Evolutionary conservation across 768 basidiomycete species (phyloP).

Genomic region (Neoboletus subvelutipes): DNA sequence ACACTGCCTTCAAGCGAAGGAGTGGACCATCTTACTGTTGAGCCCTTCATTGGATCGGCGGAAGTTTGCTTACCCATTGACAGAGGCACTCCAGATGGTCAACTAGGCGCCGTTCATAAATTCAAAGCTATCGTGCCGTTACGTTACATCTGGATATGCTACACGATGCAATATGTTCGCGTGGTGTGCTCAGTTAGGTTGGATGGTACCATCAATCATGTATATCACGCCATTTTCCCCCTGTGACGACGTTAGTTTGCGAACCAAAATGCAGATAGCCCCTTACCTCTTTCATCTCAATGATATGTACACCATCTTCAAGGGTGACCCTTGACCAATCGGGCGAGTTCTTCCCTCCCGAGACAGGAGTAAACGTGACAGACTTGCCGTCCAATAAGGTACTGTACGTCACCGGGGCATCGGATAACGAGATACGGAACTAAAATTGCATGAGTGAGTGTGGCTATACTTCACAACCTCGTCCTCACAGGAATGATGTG

Average conservation of each 20-base stretch:
- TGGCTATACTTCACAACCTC: background rate
- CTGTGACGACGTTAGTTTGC: slow-evolving; percentile 22
- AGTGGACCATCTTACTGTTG: background rate
- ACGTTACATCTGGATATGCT: background rate
- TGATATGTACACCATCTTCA: slow-evolving; percentile 54
- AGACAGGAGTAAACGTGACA: slow-evolving; percentile 49
- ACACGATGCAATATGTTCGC: background rate
- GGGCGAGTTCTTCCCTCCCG: slow-evolving; percentile 35
- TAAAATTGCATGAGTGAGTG: slow-evolving; percentile 16
- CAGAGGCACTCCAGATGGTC: background rate
- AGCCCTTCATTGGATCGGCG: background rate
- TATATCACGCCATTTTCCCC: slow-evolving; percentile 45
- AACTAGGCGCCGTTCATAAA: background rate
- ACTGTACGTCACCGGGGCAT: slow-evolving; percentile 39
- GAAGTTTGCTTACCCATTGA: background rate
- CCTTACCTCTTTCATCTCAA: slow-evolving; percentile 61
- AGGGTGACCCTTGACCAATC: slow-evolving; percentile 63
- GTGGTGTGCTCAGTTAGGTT: slow-evolving; percentile 11
- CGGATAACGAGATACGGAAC: slow-evolving; percentile 47
- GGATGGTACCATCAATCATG: slow-evolving; percentile 42
- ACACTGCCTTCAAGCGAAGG: background rate
- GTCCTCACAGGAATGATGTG: slow-evolving; percentile 76
- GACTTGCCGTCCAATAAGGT: slow-evolving; percentile 62
- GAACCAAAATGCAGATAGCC: background rate
- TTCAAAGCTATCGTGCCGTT: background rate